Evolutionary conservation across 2,329 filamentous ascomycete species (phyloP), one percentile per base, ranked within the genome.

Genomic region (Aspergillus brunneoviolaceus): DNA sequence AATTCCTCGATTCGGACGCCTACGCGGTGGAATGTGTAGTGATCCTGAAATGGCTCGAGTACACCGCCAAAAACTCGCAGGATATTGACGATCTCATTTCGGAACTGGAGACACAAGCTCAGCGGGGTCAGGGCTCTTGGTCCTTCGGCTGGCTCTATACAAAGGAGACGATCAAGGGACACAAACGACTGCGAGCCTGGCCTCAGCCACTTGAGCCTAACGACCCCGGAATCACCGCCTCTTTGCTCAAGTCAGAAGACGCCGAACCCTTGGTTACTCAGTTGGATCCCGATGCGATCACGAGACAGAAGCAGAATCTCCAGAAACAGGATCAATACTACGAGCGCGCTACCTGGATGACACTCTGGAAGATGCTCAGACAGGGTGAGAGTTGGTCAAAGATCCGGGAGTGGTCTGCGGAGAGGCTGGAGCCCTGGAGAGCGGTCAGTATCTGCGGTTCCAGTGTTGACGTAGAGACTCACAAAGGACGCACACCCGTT

Each of bases 71-170:
- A 35, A 79, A 81, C 55, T 85, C 86, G 3, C 87, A 87, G 47
- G 87, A 90, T 63, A 87, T 96, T 31, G 87, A 93, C 65, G 85
- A 88, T 27, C 80, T 96, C 29, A 89, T 93, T 54, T 84, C 87
- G 55, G 89, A 94, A 58, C 83, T 93, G 57, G 89, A 93, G 72
- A 83, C 87, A 61, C 87, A 87, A 63, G 89, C 91, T 12, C 90
- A 94, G 61, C 83, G 91, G 68, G 89, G 90, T 10, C 77, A 79
- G 53, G 91, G 93, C 53, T 87, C 93, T 10, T 91, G 95, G 79
- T 87, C 90, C 29, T 88, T 92, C 73, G 94, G 94, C 47, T 97
- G 93, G 91, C 85, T 97, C 63, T 92, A 96, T 73, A 97, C 95
- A 0, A 90, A 92, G 64, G 87, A 91, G 60, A 88, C 89, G 51